Evolutionary conservation across 306 rosid genomes (phyloP).

Genomic region (Trichosanthes cucumerina): DNA sequence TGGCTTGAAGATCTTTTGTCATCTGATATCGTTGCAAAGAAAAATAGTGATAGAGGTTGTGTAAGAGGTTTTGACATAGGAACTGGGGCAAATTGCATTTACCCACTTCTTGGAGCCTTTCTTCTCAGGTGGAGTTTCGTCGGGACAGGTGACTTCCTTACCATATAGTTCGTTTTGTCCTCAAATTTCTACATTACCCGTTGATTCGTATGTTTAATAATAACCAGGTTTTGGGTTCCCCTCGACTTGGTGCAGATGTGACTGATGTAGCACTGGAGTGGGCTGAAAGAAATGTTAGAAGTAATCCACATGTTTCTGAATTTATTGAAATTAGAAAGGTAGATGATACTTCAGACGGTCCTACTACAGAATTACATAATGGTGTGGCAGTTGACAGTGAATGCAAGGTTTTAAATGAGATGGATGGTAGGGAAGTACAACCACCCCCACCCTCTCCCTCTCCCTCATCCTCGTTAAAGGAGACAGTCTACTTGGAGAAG

Average conservation of each 20-base stretch:
- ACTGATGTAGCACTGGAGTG: slow-evolving; percentile 82
- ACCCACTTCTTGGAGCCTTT: slow-evolving; percentile 89
- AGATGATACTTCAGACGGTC: slow-evolving; percentile 20
- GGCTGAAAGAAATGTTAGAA: slow-evolving; percentile 56
- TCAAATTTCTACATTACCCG: background rate
- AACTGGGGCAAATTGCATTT: slow-evolving; percentile 87
- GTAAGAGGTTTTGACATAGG: slow-evolving; percentile 91
- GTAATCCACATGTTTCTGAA: slow-evolving; percentile 53
- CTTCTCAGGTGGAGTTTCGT: slow-evolving; percentile 83
- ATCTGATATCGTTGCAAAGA: slow-evolving; percentile 43
- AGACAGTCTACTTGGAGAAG: slow-evolving; percentile 10
- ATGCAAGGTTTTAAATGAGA: slow-evolving; percentile 12
- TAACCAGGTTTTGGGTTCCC: slow-evolving; percentile 5
- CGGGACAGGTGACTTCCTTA: slow-evolving; percentile 54
- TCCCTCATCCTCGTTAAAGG: slow-evolving; percentile 26
- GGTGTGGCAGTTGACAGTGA: slow-evolving; percentile 12
- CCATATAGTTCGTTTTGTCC: background rate
- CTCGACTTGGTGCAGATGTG: slow-evolving; percentile 39
- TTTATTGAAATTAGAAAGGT: slow-evolving; percentile 73
- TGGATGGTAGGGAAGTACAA: slow-evolving; percentile 17
- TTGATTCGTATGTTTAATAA: background rate
- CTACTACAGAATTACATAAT: slow-evolving; percentile 14
- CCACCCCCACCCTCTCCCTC: slow-evolving; percentile 11
- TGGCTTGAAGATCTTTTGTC: slow-evolving; percentile 78
- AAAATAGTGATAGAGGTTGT: slow-evolving; percentile 14